Evolutionary conservation across 2,329 filamentous ascomycete genomes (phyloP), one percentile per base, ranked within the genome.

Genomic region (Domatiomyces globalis): DNA sequence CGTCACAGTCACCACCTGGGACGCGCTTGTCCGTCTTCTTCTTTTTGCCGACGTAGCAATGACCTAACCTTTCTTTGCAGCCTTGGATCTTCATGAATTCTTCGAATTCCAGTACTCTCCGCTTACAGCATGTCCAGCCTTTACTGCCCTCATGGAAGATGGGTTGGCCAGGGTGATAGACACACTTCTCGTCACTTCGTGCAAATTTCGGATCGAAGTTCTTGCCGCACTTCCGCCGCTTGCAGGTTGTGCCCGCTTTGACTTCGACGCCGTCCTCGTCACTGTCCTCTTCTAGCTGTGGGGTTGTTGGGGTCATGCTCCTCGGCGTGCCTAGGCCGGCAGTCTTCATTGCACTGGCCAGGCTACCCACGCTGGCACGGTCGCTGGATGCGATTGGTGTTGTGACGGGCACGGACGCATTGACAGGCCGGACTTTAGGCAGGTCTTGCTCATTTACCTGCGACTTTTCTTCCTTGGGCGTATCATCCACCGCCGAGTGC

Each of bases 91-190:
- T 92, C 82, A 98, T 82, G 70, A 98, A 98, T 68, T 96, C 84
- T 66, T 98, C 89, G 68, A 98, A 98, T 65, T 98, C 92, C 53
- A 98, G 72, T 52, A 98, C 92, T 39, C 88, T 79, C 62, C 87
- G 77, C 78, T 96, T 96, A 72, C 92, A 98, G 74, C 92, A 98
- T 54, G 82, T 88, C 76, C 92, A 98, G 1, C 92, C 92, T 73
- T 98, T 98, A 71, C 87, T 94, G 36, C 92, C 92, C 72, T 98
- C 92, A 67, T 98, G 92, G 71, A 98, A 98, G 59, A 98, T 83
- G 20, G 92, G 87, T 19, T 78, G 80, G 4, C 92, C 92, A 0
- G 92, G 89, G 69, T 98, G 92, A 64, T 94, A 83, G 46, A 86
- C 76, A 65, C 92, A 98, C 55, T 79, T 75, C 72, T 95, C 89